Base-by-base conservation (phyloP, 2,329 filamentous ascomycete genomes). In the Stachybotrys chartarum region DNA sequence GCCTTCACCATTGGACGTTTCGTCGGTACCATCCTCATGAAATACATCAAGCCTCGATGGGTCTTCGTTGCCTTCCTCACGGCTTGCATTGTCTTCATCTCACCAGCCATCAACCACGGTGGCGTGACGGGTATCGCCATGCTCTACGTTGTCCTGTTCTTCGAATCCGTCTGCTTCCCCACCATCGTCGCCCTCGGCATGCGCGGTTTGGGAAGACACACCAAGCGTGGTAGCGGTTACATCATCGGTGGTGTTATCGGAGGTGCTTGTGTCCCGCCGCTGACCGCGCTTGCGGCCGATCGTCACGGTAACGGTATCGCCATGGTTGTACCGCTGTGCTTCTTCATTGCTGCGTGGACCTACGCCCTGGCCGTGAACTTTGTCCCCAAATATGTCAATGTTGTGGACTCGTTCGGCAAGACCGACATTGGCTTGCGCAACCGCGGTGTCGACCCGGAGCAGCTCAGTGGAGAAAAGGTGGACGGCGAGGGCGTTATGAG, bases 111-210 rank as follows among this genome's bases (percentile, higher is more conserved):
- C 60, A 76, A 76, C 0, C 69, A 76, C 56, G 61, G 68, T 11
- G 75, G 72, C n/a, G 73, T 76, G 59, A 68, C 68, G 0, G 79
- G 79, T 49, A 72, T 84, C 58, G 73, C 77, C 6, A 84, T 90
- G 77, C 78, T 91, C 32, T 88, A 84, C 68, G 59, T 88, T 10
- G 83, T 86, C 7, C 77, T 91, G 30, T 91, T 92, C 75, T 92
- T 92, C 70, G 89, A 90, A 71, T 86, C 82, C 5, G 87, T 90
- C 65, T 88, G 86, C 69, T 93, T 92, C 75, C 88, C 89, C 0
- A 91, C 88, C 17, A 91, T 93, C 64, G 84, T 93, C 32, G 87
- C 88, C 5, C 77, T 92, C 3, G 87, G 87, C 8, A 90, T 91
- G 75, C 81, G 87, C 24, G 88, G 87, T 2, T 77, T 91, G 1